A percentile compares a stretch with the other conserved stretches of the same genome.
Evolutionary conservation across 1,284 basidiomycete genomes (phyloP).

Genomic region (Cutaneotrichosporon dermatis): DNA sequence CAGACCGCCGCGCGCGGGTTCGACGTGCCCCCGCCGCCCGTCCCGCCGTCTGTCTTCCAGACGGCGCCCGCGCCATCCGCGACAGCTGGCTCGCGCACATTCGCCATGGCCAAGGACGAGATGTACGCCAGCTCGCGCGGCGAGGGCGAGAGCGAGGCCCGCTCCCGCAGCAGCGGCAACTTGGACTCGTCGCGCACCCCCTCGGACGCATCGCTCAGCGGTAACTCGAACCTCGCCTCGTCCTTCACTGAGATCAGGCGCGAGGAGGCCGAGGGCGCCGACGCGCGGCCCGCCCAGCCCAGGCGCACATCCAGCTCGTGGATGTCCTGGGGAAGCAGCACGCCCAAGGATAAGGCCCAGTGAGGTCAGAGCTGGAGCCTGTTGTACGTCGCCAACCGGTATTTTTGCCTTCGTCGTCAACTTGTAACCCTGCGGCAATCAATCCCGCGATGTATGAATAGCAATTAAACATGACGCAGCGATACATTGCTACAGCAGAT

Average conservation of each 20-base stretch:
- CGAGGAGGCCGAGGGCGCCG: constrained; percentile 37
- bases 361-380: not conserved
- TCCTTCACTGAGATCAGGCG: constrained; percentile 37
- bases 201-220: constrained; percentile 11
- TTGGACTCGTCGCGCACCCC: not conserved
- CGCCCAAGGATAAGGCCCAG: constrained; percentile 9
- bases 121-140: not conserved
- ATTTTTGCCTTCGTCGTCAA: too few species aligned
- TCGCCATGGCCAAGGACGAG: constrained; percentile 9
- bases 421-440: too few species aligned
- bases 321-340: constrained; percentile 10
- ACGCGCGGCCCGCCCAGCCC: not conserved
- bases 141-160: not conserved
- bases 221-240: constrained; percentile 3
- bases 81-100: constrained; percentile 3
- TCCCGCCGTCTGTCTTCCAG: not conserved
- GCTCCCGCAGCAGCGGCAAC: not conserved
- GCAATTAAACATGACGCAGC: too few species aligned
- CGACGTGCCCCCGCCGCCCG: constrained; percentile 5
- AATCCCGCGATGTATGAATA: too few species aligned
- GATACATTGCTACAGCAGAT: too few species aligned
- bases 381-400: too few species aligned
- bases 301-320: constrained; percentile 2
- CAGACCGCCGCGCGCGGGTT: constrained; percentile 11
- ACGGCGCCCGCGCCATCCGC: constrained; percentile 1